phyloP scores from a whole-genome alignment of 2,329 filamentous ascomycete genomes.

The Fusarium bulbicola region DNA sequence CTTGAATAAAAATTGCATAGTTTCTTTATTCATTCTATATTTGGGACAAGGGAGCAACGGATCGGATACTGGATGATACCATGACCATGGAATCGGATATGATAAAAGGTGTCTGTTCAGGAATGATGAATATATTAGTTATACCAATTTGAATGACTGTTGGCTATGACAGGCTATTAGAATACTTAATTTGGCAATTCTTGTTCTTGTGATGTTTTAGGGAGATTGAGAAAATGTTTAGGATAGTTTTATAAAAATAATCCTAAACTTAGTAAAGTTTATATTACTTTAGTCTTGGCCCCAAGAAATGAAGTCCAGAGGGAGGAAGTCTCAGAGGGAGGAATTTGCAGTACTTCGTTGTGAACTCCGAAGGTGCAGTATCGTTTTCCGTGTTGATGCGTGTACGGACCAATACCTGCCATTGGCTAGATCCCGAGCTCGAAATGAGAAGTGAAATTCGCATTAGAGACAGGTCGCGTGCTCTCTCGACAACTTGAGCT shows the following conservation, averaged over 20 bases:
- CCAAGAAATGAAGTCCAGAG: background rate
- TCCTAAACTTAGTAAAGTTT: background rate
- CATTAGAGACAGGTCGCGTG: constrained; percentile 21
- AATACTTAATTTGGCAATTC: background rate
- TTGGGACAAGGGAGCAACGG: constrained; percentile 26
- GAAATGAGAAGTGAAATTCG: background rate
- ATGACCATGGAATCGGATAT: constrained; percentile 21
- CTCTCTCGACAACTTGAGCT: background rate
- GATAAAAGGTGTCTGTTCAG: constrained; percentile 4
- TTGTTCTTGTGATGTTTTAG: background rate
- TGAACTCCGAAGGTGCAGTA: background rate
- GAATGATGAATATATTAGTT: constrained; percentile 15
- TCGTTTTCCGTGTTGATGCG: background rate
- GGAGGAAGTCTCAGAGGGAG: background rate
- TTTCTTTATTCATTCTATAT: background rate
- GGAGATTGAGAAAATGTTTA: background rate
- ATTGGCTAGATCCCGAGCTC: background rate
- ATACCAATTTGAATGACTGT: constrained; percentile 39
- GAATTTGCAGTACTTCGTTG: background rate
- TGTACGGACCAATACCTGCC: background rate
- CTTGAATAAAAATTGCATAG: constrained; percentile 17
- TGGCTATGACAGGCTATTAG: background rate
- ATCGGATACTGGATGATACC: constrained; percentile 24
- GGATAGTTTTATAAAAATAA: background rate
- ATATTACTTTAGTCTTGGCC: background rate